Base-by-base conservation (phyloP, 208 protist genomes). In the Novymonas esmeraldas region DNA sequence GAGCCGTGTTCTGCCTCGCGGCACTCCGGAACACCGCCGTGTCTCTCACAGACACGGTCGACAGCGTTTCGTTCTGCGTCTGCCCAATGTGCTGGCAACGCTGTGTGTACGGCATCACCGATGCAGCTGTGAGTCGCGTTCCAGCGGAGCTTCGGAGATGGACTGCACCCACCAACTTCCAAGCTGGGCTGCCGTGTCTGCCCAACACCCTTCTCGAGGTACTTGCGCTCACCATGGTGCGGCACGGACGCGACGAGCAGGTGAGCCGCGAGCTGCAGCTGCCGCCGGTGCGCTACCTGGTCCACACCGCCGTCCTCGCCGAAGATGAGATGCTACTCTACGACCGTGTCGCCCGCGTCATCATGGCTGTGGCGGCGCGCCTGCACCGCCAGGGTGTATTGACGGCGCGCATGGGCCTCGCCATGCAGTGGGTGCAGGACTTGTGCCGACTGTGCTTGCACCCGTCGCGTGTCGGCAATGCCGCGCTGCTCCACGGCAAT, bases 391-490 rank as follows among this genome's bases (percentile, higher is more conserved):
- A 84, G 39, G 79, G 80, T 31, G 61, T 77, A 5, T 51, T 86
- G 13, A 48, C 44, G n/a, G 61, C 52, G 20, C 65, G 67, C 44
- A 77, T 81, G 51, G 51, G 50, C 20, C n/a, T 36, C 39, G 75
- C 68, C 16, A 62, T 86, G 69, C 63, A 75, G 60, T 89, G 83
- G 79, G 68, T 86, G 26, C 73, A 85, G 57, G 60, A 68, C 42
- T 39, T 89, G 36, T 69, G 64, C 38, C 76, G 83, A 20, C 54
- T 82, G 26, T 73, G 73, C 39, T 33, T 84, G 20, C 80, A 84
- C 57, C 71, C 74, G 10, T 56, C 64, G 24, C 71, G 51, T 41
- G 62, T 78, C 24, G 59, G 59, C 38, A 34, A 67, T 29, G 38
- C 36, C 14, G 45, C 42, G 48, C 61, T 75, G 38, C 61, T 75